Evolutionary conservation across 306 rosid species (phyloP).

Genomic region (Crataegus laevigata): DNA sequence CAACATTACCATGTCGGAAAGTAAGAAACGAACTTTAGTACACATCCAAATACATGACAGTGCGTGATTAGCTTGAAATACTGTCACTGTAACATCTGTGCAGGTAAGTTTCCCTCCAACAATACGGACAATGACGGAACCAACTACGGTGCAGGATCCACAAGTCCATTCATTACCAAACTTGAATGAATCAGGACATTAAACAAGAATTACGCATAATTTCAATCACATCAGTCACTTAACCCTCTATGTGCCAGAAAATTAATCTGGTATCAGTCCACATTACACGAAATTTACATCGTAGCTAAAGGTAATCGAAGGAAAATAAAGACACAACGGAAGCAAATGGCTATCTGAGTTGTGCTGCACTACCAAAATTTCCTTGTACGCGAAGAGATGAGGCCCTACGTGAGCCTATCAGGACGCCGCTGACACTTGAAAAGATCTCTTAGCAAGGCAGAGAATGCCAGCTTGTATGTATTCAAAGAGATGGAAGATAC

Average conservation of each 20-base stretch:
- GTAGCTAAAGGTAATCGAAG: not conserved
- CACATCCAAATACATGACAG: not conserved
- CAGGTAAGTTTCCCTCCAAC: not conserved
- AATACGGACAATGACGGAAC: not conserved
- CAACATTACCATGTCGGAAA: not conserved
- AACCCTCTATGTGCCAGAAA: not conserved
- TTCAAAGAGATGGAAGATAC: not conserved
- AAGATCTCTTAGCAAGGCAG: not conserved
- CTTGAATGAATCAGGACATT: not conserved
- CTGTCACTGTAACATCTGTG: not conserved
- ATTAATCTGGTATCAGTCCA: not conserved
- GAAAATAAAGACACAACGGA: not conserved
- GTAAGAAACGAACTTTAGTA: not conserved
- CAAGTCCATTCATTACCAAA: not conserved
- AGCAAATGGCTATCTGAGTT: not conserved
- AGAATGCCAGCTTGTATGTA: not conserved
- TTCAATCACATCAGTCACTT: not conserved
- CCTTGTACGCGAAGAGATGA: constrained; percentile 3
- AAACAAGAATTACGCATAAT: not conserved
- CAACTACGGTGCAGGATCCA: not conserved
- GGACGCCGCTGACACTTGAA: not conserved
- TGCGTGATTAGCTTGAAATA: not conserved
- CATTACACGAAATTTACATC: constrained; percentile 4
- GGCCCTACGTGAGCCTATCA: not conserved
- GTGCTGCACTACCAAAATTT: constrained; percentile 3